Conservation (phyloP, 441 rosid species). For the Brassica hybrid region DNA sequence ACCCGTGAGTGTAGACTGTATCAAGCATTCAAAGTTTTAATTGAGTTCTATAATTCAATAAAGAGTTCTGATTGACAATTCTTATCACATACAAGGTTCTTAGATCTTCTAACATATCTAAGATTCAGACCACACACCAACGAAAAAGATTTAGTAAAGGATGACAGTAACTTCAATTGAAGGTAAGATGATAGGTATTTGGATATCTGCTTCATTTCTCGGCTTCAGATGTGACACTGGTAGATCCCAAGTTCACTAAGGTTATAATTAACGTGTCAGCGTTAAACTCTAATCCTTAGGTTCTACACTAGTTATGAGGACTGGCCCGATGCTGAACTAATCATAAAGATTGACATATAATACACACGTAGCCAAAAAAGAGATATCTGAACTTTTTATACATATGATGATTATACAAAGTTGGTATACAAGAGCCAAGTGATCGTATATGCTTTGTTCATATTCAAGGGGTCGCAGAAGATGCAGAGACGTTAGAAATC, state of each 20-base stretch:
- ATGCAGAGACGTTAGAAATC: constrained; percentile 58
- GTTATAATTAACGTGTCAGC: constrained; percentile 1
- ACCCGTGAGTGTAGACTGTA: too few species aligned
- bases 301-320: constrained; percentile 30
- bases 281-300: background rate
- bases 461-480: constrained; percentile 49
- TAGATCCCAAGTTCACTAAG: background rate
- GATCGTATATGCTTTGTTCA: constrained; percentile 10
- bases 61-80: too few species aligned
- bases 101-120: too few species aligned
- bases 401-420: constrained; percentile 1
- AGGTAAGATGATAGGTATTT: background rate
- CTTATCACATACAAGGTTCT: too few species aligned
- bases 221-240: background rate
- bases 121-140: too few species aligned
- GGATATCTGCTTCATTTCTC: background rate
- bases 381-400: background rate
- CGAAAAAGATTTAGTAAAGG: too few species aligned
- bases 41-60: too few species aligned
- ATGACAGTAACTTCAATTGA: background rate
- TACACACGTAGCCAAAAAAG: constrained; percentile 18
- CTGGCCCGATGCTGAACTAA: constrained; percentile 3
- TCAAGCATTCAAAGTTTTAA: too few species aligned
- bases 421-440: constrained; percentile 2
- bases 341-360: constrained; percentile 34